Percentiles rank a stretch among this genome's conserved stretches.
phyloP scores from a whole-genome alignment of 2,329 filamentous ascomycete genomes.

The Pestalotiopsis sp. region DNA sequence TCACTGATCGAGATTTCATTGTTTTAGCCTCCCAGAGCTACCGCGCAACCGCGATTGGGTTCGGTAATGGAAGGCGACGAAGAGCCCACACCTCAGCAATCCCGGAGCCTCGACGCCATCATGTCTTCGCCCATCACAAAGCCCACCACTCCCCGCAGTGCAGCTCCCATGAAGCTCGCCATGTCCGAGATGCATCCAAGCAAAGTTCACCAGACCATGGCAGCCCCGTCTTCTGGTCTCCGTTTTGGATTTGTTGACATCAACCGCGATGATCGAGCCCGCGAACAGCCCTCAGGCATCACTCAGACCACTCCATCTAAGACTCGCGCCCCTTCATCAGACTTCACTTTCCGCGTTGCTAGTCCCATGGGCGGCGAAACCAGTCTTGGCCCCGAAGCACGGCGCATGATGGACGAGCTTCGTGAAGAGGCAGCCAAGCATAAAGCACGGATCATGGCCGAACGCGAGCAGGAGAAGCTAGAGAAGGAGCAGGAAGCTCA shows the following conservation, averaged over 20 bases:
- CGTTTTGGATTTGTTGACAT: constrained; percentile 83
- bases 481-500: constrained; percentile 44
- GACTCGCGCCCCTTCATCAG: constrained; percentile 51
- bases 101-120: constrained; percentile 31
- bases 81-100: constrained; percentile 29
- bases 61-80: constrained; percentile 50
- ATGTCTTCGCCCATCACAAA: constrained; percentile 38
- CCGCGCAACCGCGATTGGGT: constrained; percentile 29
- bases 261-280: constrained; percentile 54
- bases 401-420: constrained; percentile 66
- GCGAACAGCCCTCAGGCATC: constrained; percentile 39
- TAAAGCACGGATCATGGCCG: constrained; percentile 67
- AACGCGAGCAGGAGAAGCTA: constrained; percentile 58
- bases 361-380: constrained; percentile 47
- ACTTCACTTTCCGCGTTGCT: constrained; percentile 68
- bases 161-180: constrained; percentile 69
- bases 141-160: constrained; percentile 63
- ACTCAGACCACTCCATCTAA: constrained; percentile 68
- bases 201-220: constrained; percentile 76
- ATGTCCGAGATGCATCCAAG: constrained; percentile 90
- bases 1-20: constrained; percentile 2
- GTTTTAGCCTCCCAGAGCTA: constrained; percentile 13
- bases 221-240: constrained; percentile 77
- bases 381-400: constrained; percentile 63
- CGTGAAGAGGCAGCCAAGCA: constrained; percentile 73